These are phyloP conservation scores for Picochlorum costavermella DNA, from an alignment of 139 green algal species.

Conservation along the genomic window DNA sequence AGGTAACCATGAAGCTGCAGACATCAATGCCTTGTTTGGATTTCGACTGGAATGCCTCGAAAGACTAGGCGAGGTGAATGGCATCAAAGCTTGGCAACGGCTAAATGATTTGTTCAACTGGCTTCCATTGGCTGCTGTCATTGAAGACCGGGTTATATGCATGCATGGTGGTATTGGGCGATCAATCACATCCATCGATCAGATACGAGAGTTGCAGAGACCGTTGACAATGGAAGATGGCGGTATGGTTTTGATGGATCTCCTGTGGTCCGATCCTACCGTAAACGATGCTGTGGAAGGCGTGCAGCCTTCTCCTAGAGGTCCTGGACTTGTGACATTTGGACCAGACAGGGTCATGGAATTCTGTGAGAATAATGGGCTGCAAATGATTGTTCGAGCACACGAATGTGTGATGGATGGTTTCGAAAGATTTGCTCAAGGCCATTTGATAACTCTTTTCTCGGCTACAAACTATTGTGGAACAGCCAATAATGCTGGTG, in stretches of 20 bases:
- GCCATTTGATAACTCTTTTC: slow-evolving; percentile 96
- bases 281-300: slow-evolving; percentile 91
- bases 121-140: slow-evolving; percentile 89
- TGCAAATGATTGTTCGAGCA: slow-evolving; percentile 98
- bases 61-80: slow-evolving; percentile 74
- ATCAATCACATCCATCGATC: slow-evolving; percentile 70
- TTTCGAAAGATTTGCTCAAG: slow-evolving; percentile 97
- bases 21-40: slow-evolving; percentile 99
- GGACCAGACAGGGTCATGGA: slow-evolving; percentile 94
- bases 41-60: slow-evolving; percentile 97
- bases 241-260: slow-evolving; percentile 91
- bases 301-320: slow-evolving; percentile 84
- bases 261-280: slow-evolving; percentile 96
- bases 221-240: slow-evolving; percentile 94
- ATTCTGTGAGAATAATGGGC: slow-evolving; percentile 89
- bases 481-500: slow-evolving; percentile 91
- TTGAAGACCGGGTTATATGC: slow-evolving; percentile 93
- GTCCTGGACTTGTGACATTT: slow-evolving; percentile 93
- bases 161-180: slow-evolving; percentile 92
- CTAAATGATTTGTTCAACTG: slow-evolving; percentile 99
- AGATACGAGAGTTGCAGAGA: slow-evolving; percentile 86
- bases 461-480: slow-evolving; percentile 99
- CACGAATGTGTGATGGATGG: slow-evolving; percentile 99
- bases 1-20: slow-evolving; percentile 93
- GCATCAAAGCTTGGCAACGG: slow-evolving; percentile 83